phyloP scores from a whole-genome alignment of 2,329 filamentous ascomycete genomes.

The Alternaria sp. region DNA sequence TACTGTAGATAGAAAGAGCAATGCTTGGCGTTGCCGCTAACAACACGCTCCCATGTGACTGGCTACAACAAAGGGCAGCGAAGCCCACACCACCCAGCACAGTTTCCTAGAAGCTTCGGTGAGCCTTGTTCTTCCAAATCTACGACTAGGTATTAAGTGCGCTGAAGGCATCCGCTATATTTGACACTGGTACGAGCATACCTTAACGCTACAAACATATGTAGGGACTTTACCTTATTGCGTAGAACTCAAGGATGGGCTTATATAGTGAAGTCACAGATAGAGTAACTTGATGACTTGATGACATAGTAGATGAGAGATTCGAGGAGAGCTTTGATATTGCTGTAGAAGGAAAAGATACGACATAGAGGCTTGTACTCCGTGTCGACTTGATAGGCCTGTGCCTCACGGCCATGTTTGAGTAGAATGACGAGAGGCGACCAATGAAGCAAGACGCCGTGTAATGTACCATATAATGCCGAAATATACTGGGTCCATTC shows the following conservation, averaged over 20 bases:
- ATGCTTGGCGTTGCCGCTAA: conserved; percentile 12
- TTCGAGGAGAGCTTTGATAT: neutral
- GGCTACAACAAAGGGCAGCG: neutral
- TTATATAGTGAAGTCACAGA: no score
- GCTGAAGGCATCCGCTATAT: neutral
- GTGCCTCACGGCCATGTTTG: neutral
- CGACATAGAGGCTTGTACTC: neutral
- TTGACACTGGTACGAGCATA: neutral
- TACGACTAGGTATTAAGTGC: neutral
- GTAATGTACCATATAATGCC: neutral
- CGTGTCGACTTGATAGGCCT: neutral
- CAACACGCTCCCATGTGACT: neutral
- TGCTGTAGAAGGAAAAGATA: neutral
- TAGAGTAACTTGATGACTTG: neutral
- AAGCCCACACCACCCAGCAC: neutral
- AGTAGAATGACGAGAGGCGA: neutral
- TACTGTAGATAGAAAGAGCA: conserved; percentile 1
- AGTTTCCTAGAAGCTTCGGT: neutral
- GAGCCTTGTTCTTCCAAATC: neutral
- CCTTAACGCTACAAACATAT: neutral
- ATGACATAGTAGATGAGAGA: accelerated
- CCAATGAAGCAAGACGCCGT: neutral
- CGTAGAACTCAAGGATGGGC: neutral
- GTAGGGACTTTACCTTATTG: neutral
- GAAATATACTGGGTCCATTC: neutral